Base-by-base conservation (phyloP, 2,329 filamentous ascomycete species). In the Botrytis squamosa region DNA sequence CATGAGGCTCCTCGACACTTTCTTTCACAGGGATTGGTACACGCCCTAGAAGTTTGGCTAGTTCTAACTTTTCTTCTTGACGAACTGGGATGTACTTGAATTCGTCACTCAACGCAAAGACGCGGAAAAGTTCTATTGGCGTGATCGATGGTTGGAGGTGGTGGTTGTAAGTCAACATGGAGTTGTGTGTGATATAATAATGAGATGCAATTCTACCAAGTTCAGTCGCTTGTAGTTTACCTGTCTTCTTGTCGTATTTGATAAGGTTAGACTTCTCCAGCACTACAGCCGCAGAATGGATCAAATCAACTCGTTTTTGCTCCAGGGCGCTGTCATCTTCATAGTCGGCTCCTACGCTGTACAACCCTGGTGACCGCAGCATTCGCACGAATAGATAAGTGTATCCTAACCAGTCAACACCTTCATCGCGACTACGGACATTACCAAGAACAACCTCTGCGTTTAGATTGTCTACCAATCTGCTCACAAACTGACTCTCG, bases 1-100 rank as follows among this genome's bases (percentile, higher is more conserved):
- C 94, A 77, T 97, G 94, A 1, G 96, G 91, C 83, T 99, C 96
- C 81, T 99, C 96, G 69, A 98, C 95, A 78, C 94, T 94, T 84
- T 99, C 96, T 83, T 99, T 99, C 78, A 99, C 94, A 6, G 96
- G 96, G 72, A 99, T 94, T 2, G 96, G 96, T 0, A 99, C 96
- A 77, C 93, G 89, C 16, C 92, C 92, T 36, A 99, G 87, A 46
- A 99, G 86, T 82, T 98, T 98, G 8, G 94, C 94, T 71, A 99
- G 87, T 83, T 99, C 96, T 46, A 99, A 86, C 85, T 98, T 98
- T 85, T 99, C 96, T 79, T 99, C 96, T 80, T 98, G 95, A 60
- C 96, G 92, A 52, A 99, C 95, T 2, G 96, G 96, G 60, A 99
- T 99, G 82, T 97, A 99, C 83, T 98, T 98, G 87, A 99, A 99